phyloP scores from a whole-genome alignment of 306 rosid species.

The Acacia acuminata region DNA sequence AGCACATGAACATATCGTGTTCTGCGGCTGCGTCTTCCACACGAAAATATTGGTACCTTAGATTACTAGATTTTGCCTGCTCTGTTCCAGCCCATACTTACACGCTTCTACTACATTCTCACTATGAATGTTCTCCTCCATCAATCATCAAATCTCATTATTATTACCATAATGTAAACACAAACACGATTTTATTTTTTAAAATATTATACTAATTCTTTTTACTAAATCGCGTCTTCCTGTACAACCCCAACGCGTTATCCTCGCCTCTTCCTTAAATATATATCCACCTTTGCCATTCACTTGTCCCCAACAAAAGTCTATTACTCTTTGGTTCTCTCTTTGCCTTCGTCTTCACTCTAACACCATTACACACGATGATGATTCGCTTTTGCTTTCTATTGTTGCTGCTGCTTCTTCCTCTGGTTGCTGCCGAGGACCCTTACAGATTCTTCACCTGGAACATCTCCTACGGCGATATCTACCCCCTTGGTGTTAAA shows the following conservation, averaged over 20 bases:
- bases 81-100: background rate
- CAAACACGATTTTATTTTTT: no score
- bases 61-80: no score
- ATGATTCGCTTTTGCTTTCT: constrained; percentile 39
- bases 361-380: constrained; percentile 9
- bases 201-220: no score
- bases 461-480: constrained; percentile 61
- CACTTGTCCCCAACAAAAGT: background rate
- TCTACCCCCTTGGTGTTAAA: constrained; percentile 53
- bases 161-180: background rate
- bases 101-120: background rate
- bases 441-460: constrained; percentile 61
- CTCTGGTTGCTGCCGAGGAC: constrained; percentile 36
- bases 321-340: background rate
- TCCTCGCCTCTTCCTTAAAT: no score
- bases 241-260: background rate
- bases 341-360: background rate
- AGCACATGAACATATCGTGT: background rate
- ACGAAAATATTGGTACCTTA: background rate
- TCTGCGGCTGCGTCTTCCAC: background rate
- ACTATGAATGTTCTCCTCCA: background rate
- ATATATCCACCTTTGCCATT: background rate
- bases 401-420: constrained; percentile 31
- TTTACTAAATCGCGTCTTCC: background rate
- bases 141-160: background rate